A percentile compares a stretch with the other conserved stretches of the same genome.
Conservation (phyloP, 1,284 basidiomycete species). For the Cryptococcus hybrid region DNA sequence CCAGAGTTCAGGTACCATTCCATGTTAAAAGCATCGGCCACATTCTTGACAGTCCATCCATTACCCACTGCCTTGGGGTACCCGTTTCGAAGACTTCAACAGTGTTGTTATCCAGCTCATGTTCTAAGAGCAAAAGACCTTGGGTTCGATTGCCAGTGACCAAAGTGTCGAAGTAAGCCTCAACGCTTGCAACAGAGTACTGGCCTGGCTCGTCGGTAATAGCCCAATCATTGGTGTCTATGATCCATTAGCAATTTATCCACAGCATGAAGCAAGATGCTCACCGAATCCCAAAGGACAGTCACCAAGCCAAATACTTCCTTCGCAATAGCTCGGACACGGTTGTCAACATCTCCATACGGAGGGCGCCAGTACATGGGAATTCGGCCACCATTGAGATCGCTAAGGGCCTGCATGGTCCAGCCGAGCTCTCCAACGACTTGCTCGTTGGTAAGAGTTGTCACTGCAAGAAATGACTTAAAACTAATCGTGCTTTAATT, state of each 20-base stretch:
- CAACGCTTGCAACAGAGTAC: constrained; percentile 29
- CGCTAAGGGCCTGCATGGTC: constrained; percentile 50
- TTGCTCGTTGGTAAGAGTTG: constrained; percentile 57
- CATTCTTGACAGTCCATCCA: constrained; percentile 40
- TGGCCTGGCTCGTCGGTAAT: constrained; percentile 27
- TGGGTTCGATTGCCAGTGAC: constrained; percentile 29
- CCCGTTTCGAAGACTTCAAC: constrained; percentile 36
- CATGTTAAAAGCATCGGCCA: constrained; percentile 39
- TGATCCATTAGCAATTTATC: too few species aligned
- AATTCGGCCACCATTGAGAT: constrained; percentile 45
- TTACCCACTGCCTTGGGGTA: constrained; percentile 32
- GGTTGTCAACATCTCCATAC: constrained; percentile 54
- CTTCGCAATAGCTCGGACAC: constrained; percentile 55
- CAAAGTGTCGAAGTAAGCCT: constrained; percentile 24
- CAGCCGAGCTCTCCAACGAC: constrained; percentile 57
- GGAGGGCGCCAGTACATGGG: constrained; percentile 51
- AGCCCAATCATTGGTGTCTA: constrained; percentile 49
- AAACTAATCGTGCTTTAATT: constrained; percentile 4
- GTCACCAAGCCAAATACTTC: constrained; percentile 49
- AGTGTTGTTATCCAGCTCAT: constrained; percentile 37
- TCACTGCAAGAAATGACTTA: constrained; percentile 32
- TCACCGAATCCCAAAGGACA: constrained; percentile 50
- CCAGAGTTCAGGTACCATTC: constrained; percentile 44
- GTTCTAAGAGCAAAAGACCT: constrained; percentile 40
- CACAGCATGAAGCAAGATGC: too few species aligned